phyloP scores from a whole-genome alignment of 805 yeast genomes.

The Komagataella populi region DNA sequence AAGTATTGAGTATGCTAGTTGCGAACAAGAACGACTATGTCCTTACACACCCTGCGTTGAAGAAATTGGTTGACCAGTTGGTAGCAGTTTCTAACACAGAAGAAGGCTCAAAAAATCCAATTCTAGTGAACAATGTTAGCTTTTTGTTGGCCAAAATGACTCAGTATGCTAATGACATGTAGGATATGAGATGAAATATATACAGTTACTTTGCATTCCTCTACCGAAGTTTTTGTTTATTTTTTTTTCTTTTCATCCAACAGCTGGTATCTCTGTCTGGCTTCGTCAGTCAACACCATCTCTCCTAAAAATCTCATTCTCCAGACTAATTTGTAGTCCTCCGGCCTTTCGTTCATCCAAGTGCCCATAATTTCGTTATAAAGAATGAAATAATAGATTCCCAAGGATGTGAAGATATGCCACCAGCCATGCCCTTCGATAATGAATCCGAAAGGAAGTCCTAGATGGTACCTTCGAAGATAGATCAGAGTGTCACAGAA shows the following conservation, averaged over 20 bases:
- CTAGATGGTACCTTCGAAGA: conserved; percentile 42
- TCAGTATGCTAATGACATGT: not conserved
- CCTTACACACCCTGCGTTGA: not conserved
- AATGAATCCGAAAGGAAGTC: conserved; percentile 76
- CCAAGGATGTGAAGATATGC: conserved; percentile 80
- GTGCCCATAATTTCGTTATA: conserved; percentile 66
- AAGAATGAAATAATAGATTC: conserved; percentile 76
- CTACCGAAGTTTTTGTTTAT: not conserved
- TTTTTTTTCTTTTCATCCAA: conserved; percentile 8
- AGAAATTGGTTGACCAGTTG: conserved; percentile 5
- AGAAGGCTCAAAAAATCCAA: not conserved
- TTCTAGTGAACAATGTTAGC: too few relatives aligned
- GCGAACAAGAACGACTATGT: not conserved
- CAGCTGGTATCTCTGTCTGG: conserved; percentile 9
- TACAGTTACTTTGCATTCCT: not conserved
- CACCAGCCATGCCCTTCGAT: conserved; percentile 97
- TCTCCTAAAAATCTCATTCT: conserved; percentile 3
- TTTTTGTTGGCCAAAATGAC: conserved; percentile 1
- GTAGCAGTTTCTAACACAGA: conserved; percentile 8
- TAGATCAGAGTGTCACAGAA: conserved; percentile 48
- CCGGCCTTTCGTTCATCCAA: conserved; percentile 43
- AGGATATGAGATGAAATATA: not conserved
- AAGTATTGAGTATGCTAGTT: not conserved
- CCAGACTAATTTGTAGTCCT: conserved; percentile 45
- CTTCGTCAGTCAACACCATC: not conserved